A percentile compares a stretch with the other conserved stretches of the same genome.
These are phyloP conservation scores for Fusarium staphyleae DNA, from an alignment of 2,329 filamentous ascomycete genomes.

Conservation along the genomic window DNA sequence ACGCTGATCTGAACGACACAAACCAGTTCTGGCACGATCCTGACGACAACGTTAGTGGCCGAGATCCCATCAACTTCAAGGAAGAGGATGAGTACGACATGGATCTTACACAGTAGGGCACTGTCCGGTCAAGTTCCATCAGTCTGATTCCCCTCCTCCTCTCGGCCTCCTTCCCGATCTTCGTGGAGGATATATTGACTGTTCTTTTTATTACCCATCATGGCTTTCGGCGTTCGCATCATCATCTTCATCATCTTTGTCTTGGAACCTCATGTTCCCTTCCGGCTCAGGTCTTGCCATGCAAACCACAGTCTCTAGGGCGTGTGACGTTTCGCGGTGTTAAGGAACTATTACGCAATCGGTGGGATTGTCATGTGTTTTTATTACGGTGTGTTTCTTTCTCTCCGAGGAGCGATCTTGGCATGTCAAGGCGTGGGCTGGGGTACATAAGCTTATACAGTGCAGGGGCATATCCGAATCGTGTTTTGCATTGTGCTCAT, in stretches of 20 bases:
- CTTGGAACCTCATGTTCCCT: constrained; percentile 26
- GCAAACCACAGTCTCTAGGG: constrained; percentile 8
- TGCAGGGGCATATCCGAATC: constrained; percentile 34
- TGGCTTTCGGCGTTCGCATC: constrained; percentile 34
- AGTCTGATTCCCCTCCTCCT: constrained; percentile 10
- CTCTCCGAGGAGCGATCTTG: constrained; percentile 17
- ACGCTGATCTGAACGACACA: constrained; percentile 57
- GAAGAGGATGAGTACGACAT: constrained; percentile 94
- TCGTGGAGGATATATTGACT: not conserved
- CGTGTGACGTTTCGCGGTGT: constrained; percentile 29
- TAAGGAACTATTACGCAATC: constrained; percentile 8
- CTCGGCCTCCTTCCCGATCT: not conserved
- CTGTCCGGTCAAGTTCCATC: not conserved
- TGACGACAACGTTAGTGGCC: constrained; percentile 75
- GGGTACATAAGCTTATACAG: constrained; percentile 35
- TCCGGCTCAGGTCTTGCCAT: constrained; percentile 7
- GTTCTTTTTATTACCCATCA: constrained; percentile 11
- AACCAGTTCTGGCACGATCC: constrained; percentile 71
- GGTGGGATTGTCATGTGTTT: constrained; percentile 24
- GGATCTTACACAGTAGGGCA: constrained; percentile 62
- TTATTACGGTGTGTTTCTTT: constrained; percentile 17
- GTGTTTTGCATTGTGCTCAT: constrained; percentile 26
- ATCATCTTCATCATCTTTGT: constrained; percentile 14
- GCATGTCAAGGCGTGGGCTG: constrained; percentile 32
- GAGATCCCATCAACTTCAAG: constrained; percentile 77